phyloP scores from a whole-genome alignment of 169 alveolate genomes.

The Sarcocystis neurona region DNA sequence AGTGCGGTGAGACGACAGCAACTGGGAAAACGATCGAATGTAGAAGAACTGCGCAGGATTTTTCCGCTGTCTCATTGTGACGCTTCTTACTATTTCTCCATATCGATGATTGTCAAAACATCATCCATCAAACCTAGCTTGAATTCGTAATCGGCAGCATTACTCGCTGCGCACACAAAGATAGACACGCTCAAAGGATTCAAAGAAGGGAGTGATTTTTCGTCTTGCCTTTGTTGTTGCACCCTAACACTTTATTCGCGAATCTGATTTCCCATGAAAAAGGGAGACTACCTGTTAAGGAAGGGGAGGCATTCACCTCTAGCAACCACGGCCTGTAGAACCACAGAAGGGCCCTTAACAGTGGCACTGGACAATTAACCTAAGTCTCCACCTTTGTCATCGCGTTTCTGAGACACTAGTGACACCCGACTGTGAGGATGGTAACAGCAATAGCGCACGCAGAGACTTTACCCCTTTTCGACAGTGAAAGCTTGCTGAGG shows the following conservation, averaged over 20 bases:
- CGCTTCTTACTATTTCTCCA: conserved; percentile 79
- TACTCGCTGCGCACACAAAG: conserved; percentile 73
- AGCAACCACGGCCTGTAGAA: conserved; percentile 91
- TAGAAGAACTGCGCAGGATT: background rate
- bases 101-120: conserved; percentile 85
- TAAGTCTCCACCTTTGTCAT: too few relatives aligned
- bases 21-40: too few relatives aligned
- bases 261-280: background rate
- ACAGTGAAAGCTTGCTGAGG: too few relatives aligned
- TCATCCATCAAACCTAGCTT: conserved; percentile 89
- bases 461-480: too few relatives aligned
- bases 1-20: too few relatives aligned
- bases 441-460: too few relatives aligned
- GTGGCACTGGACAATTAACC: background rate
- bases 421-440: too few relatives aligned
- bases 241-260: too few relatives aligned
- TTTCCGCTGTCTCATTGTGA: background rate
- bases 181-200: background rate
- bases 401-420: too few relatives aligned
- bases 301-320: conserved; percentile 94
- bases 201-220: too few relatives aligned
- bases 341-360: background rate
- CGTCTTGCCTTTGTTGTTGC: too few relatives aligned
- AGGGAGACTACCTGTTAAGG: conserved; percentile 76
- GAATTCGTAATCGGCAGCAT: conserved; percentile 86